phyloP scores from a whole-genome alignment of 2,329 filamentous ascomycete species.

The Talaromyces albobiverticillius region DNA sequence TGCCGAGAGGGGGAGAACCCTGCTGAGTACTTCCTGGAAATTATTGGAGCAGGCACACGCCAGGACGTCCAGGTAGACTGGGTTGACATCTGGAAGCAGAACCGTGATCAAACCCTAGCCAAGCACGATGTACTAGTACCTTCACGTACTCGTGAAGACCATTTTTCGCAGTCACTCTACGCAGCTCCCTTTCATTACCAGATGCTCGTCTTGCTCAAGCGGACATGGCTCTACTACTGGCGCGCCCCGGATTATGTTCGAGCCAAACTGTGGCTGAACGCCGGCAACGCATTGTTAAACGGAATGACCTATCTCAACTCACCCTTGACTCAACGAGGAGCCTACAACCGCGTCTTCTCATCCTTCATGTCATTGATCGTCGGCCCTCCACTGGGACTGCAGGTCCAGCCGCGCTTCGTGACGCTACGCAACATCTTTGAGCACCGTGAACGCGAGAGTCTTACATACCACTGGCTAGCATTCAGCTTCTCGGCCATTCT shows the following conservation, averaged over 20 bases:
- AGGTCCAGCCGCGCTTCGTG: conserved; percentile 18
- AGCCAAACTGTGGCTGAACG: conserved; percentile 11
- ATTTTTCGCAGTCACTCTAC: conserved; percentile 9
- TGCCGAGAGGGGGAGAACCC: not conserved
- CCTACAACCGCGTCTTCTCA: not conserved
- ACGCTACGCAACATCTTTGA: conserved; percentile 12
- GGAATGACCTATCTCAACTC: conserved; percentile 9
- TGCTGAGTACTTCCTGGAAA: not conserved
- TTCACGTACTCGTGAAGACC: not conserved
- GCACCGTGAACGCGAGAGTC: conserved; percentile 15
- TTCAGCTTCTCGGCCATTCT: conserved; percentile 15
- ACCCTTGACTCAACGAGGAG: not conserved
- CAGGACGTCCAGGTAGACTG: not conserved
- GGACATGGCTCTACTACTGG: conserved; percentile 19
- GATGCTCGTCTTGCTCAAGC: conserved; percentile 58
- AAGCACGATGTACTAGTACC: not conserved
- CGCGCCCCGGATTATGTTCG: conserved; percentile 16
- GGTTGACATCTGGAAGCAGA: not conserved
- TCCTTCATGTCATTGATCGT: conserved; percentile 2
- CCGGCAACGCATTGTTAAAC: conserved; percentile 14
- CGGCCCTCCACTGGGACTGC: conserved; percentile 1
- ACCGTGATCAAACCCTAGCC: not conserved
- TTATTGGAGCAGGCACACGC: not conserved
- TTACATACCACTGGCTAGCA: conserved; percentile 16
- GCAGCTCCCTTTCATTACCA: conserved; percentile 45